phyloP scores from a whole-genome alignment of 2,329 filamentous ascomycete species.

The Talaromyces pinophilus region DNA sequence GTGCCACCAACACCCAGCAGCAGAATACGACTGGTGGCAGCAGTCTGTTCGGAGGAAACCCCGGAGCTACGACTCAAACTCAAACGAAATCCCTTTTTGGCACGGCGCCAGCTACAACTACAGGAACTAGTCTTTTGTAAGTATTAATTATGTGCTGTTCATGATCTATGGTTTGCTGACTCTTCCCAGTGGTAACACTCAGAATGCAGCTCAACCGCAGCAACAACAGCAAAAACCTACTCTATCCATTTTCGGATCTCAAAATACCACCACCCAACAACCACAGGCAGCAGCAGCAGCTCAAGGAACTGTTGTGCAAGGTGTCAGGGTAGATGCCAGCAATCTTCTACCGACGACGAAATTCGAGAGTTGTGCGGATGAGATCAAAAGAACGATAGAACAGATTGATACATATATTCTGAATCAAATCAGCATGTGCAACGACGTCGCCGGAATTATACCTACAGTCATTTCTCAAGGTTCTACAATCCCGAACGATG shows the following conservation, averaged over 20 bases:
- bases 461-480: constrained; percentile 64
- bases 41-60: constrained; percentile 37
- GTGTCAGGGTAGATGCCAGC: constrained; percentile 74
- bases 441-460: constrained; percentile 72
- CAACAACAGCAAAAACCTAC: constrained; percentile 53
- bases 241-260: constrained; percentile 42
- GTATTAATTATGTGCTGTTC: constrained; percentile 19
- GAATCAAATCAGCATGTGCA: constrained; percentile 70
- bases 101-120: constrained; percentile 29
- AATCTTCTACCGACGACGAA: constrained; percentile 84
- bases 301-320: constrained; percentile 55
- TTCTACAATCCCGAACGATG: constrained; percentile 64
- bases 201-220: constrained; percentile 30
- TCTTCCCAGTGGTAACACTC: constrained; percentile 13
- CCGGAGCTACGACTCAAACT: constrained; percentile 34
- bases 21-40: constrained; percentile 29
- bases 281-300: constrained; percentile 38
- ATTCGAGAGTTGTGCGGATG: constrained; percentile 84
- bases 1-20: constrained; percentile 29
- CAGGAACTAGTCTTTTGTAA: constrained; percentile 40
- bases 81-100: constrained; percentile 41
- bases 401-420: constrained; percentile 78
- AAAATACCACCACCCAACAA: constrained; percentile 34
- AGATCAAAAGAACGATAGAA: constrained; percentile 76
- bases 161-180: constrained; percentile 9